phyloP scores from a whole-genome alignment of 495 filamentous ascomycete genomes.

The Cenococcum geophilum region DNA sequence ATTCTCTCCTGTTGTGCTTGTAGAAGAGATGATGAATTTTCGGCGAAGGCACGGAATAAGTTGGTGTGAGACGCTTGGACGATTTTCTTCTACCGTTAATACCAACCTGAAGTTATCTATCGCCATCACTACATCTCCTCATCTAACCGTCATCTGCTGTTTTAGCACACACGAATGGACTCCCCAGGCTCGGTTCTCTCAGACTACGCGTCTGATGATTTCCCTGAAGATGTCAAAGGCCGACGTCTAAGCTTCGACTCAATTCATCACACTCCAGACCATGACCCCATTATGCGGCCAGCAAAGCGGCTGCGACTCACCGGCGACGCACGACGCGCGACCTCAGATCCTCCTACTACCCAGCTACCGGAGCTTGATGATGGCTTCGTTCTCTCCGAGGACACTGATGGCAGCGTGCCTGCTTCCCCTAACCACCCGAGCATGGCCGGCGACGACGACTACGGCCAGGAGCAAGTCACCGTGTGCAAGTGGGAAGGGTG shows the following conservation, averaged over 20 bases:
- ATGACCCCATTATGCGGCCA: conserved; percentile 32
- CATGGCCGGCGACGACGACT: conserved; percentile 67
- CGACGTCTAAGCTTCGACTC: conserved; percentile 28
- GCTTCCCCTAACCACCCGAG: conserved; percentile 54
- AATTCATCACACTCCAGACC: conserved; percentile 20
- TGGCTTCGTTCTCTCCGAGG: conserved; percentile 64
- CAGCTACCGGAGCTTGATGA: conserved; percentile 25
- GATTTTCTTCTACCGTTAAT: neutral
- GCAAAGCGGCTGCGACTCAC: conserved; percentile 36
- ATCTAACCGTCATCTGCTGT: conserved; percentile 1
- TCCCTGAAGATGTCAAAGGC: conserved; percentile 31
- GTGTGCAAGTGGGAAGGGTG: conserved; percentile 88
- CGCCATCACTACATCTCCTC: neutral
- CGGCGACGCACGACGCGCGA: conserved; percentile 22
- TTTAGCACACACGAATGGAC: conserved; percentile 20
- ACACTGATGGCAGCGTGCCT: conserved; percentile 81
- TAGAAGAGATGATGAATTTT: no score
- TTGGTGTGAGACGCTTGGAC: neutral
- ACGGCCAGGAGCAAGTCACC: conserved; percentile 71
- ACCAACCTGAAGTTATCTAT: neutral
- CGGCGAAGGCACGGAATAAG: neutral
- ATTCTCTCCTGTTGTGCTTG: no score
- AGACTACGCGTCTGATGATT: conserved; percentile 31
- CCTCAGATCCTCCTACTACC: conserved; percentile 22
- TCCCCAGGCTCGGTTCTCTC: conserved; percentile 29